Conservation (phyloP, 2,329 filamentous ascomycete species). For the Epichloe scottii region DNA sequence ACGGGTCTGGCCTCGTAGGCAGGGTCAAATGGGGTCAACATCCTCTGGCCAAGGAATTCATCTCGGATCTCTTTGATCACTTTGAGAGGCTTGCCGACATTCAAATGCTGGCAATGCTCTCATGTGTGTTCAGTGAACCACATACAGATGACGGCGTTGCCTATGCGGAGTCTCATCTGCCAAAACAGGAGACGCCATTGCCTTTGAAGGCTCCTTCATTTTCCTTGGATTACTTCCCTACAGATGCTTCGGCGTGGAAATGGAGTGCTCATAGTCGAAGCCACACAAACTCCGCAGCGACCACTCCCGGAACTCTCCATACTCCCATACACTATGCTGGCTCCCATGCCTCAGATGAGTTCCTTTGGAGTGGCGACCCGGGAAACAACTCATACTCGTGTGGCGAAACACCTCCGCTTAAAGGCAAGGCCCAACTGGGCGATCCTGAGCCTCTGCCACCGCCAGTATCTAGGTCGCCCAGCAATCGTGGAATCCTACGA, state of each 20-base stretch:
- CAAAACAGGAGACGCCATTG: constrained; percentile 48
- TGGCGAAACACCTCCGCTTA: constrained; percentile 47
- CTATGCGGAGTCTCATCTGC: constrained; percentile 43
- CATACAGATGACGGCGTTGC: constrained; percentile 41
- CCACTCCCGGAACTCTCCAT: constrained; percentile 44
- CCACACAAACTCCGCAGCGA: constrained; percentile 39
- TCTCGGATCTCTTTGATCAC: constrained; percentile 49
- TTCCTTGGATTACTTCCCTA: constrained; percentile 54
- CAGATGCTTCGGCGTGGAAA: constrained; percentile 42
- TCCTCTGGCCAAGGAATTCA: constrained; percentile 49
- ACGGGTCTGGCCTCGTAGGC: constrained; percentile 31
- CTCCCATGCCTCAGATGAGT: constrained; percentile 45
- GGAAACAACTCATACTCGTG: constrained; percentile 47
- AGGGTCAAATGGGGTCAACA: constrained; percentile 57
- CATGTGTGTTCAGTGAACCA: constrained; percentile 55
- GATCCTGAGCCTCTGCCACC: constrained; percentile 36
- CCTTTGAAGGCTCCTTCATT: constrained; percentile 54
- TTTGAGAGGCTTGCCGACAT: constrained; percentile 51
- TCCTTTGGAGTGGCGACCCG: constrained; percentile 38
- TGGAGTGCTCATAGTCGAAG: constrained; percentile 41
- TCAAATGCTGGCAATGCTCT: constrained; percentile 61
- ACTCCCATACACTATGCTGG: constrained; percentile 42
- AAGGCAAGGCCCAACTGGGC: constrained; percentile 31
- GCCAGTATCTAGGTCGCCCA: constrained; percentile 47
- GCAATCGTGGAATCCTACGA: constrained; percentile 38